Conservation (phyloP, 78 protist species). For the Polysphondylium violaceum region DNA sequence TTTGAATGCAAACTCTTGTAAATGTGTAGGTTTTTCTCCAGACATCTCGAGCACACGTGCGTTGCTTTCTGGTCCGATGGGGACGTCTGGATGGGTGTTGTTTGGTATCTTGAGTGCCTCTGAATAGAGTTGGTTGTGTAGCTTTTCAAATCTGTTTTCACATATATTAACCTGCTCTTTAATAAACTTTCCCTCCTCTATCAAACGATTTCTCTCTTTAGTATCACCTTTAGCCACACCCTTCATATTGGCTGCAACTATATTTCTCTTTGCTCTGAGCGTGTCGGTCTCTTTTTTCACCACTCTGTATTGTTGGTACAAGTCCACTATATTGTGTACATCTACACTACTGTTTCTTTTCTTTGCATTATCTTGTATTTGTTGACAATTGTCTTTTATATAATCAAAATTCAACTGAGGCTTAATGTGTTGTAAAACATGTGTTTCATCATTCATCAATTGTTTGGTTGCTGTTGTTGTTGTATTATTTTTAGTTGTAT, state of each 20-base stretch:
- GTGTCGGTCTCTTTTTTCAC: conserved; percentile 34
- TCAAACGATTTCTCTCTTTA: not conserved
- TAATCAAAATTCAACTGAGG: conserved; percentile 43
- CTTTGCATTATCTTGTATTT: conserved; percentile 38
- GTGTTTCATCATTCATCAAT: too few relatives aligned
- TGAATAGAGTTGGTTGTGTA: not conserved
- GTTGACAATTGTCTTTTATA: conserved; percentile 33
- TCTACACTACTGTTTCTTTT: conserved; percentile 38
- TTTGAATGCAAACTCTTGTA: not conserved
- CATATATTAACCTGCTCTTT: conserved; percentile 6
- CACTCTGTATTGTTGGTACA: conserved; percentile 38
- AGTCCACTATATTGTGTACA: not conserved
- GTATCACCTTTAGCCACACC: not conserved
- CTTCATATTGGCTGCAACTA: conserved; percentile 33
- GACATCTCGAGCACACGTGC: conserved; percentile 1
- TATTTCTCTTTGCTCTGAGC: conserved; percentile 32
- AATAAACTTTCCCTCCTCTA: conserved; percentile 42
- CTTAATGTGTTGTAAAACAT: conserved; percentile 30
- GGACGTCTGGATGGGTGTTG: conserved; percentile 55
- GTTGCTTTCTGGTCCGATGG: conserved; percentile 40
- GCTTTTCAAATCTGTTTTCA: conserved; percentile 24
- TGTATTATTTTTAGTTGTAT: too few relatives aligned
- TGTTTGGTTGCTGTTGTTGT: too few relatives aligned
- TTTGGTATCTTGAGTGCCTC: conserved; percentile 78
- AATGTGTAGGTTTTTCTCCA: conserved; percentile 35